phyloP scores from a whole-genome alignment of 192 early-diverging fungal genomes.

The Pilobolus umbonatus region DNA sequence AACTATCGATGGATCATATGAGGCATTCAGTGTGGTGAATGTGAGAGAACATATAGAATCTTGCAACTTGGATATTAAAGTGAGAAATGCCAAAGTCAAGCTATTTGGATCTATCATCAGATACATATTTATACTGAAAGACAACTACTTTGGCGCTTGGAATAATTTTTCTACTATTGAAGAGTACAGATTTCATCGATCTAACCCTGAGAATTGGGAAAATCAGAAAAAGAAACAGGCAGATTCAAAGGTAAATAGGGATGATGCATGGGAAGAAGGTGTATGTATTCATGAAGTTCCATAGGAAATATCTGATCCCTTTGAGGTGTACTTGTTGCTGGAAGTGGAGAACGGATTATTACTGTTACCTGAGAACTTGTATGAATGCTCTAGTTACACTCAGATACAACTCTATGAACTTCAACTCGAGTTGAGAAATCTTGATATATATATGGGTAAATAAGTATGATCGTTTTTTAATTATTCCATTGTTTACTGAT shows the following conservation, averaged over 20 bases:
- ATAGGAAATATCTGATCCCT: conserved; percentile 40
- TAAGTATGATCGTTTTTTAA: not conserved
- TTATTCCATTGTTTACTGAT: not conserved
- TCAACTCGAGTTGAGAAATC: conserved; percentile 58
- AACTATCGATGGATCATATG: conserved; percentile 45
- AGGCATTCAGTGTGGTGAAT: conserved; percentile 48
- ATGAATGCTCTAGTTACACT: conserved; percentile 47
- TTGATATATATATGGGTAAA: conserved; percentile 61
- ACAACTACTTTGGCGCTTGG: conserved; percentile 67
- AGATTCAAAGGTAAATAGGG: conserved; percentile 40
- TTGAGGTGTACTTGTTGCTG: conserved; percentile 50
- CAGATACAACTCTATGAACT: conserved; percentile 56
- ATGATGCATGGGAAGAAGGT: not conserved
- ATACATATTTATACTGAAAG: conserved; percentile 60
- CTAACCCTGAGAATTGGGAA: conserved; percentile 26
- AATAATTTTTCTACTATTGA: conserved; percentile 57
- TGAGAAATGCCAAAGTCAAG: conserved; percentile 48
- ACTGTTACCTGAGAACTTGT: conserved; percentile 55
- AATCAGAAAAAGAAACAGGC: conserved; percentile 42
- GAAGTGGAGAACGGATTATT: conserved; percentile 44
- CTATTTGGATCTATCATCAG: conserved; percentile 64
- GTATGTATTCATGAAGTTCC: not conserved
- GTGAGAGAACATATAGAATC: conserved; percentile 43
- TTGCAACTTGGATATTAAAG: conserved; percentile 43
- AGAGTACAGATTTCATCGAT: conserved; percentile 50